Conservation (phyloP, 2,329 filamentous ascomycete species). For the Exophiala sp. region DNA sequence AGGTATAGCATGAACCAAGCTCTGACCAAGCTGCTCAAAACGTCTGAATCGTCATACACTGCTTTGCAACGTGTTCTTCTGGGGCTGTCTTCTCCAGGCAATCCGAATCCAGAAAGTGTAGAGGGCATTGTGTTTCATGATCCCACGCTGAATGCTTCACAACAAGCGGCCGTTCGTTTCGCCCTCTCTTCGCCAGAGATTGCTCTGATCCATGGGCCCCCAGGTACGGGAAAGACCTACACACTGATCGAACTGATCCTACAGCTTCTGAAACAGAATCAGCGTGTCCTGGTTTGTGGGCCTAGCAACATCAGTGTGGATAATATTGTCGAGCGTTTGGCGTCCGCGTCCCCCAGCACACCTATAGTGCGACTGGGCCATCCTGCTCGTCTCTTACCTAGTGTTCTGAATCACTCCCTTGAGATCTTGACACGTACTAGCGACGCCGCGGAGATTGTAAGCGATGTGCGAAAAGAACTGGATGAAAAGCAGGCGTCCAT, state of each 20-base stretch:
- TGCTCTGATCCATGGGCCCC: conserved; percentile 87
- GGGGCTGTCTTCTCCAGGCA: conserved; percentile 51
- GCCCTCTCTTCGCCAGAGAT: conserved; percentile 75
- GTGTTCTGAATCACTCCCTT: conserved; percentile 80
- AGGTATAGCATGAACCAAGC: conserved; percentile 61
- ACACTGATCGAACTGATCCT: conserved; percentile 91
- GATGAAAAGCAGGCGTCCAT: conserved; percentile 85
- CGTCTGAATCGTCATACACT: conserved; percentile 50
- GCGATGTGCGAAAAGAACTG: conserved; percentile 86
- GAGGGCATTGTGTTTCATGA: conserved; percentile 51
- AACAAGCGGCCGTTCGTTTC: conserved; percentile 65
- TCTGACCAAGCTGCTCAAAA: conserved; percentile 55
- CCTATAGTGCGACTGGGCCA: conserved; percentile 87
- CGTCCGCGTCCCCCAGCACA: conserved; percentile 57
- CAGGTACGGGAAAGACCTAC: conserved; percentile 94
- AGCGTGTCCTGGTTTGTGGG: conserved; percentile 83
- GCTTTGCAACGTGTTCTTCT: conserved; percentile 57
- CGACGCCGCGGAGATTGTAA: conserved; percentile 81
- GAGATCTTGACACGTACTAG: conserved; percentile 87
- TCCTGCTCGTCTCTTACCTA: conserved; percentile 81
- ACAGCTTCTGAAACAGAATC: conserved; percentile 70
- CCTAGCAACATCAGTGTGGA: conserved; percentile 97
- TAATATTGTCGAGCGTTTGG: conserved; percentile 90
- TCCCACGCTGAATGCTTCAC: conserved; percentile 54
- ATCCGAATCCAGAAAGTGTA: conserved; percentile 42